These are phyloP conservation scores for Backusella parvicylindrica DNA, from an alignment of 192 early-diverging fungal species.

Conservation along the genomic window DNA sequence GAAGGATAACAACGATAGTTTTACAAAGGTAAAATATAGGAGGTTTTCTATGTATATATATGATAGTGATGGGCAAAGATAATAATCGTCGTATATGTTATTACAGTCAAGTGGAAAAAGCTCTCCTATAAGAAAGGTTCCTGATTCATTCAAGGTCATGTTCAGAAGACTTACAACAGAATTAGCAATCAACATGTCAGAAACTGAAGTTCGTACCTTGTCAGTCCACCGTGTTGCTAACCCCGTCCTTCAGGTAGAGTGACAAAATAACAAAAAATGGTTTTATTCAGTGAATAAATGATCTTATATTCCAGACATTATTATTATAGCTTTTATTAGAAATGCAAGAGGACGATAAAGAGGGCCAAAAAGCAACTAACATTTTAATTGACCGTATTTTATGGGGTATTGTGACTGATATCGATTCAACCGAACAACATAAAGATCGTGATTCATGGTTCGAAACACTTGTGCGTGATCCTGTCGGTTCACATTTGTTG, in stretches of 20 bases:
- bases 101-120: slow-evolving; percentile 13
- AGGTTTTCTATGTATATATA: no score
- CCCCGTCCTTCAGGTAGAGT: slow-evolving; percentile 78
- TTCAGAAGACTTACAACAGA: slow-evolving; percentile 51
- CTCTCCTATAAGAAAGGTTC: slow-evolving; percentile 50
- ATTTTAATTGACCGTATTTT: slow-evolving; percentile 53
- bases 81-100: neutral
- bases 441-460: slow-evolving; percentile 50
- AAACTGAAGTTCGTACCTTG: slow-evolving; percentile 52
- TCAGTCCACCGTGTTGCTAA: slow-evolving; percentile 69
- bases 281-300: no score
- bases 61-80: neutral
- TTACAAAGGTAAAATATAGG: slow-evolving; percentile 12
- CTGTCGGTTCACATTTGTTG: slow-evolving; percentile 77
- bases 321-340: slow-evolving; percentile 30
- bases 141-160: slow-evolving; percentile 56
- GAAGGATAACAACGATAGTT: slow-evolving; percentile 48
- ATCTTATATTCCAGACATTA: no score
- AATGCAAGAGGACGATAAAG: slow-evolving; percentile 31
- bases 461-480: slow-evolving; percentile 58
- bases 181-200: slow-evolving; percentile 44
- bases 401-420: slow-evolving; percentile 51
- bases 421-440: slow-evolving; percentile 35
- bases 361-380: slow-evolving; percentile 38
- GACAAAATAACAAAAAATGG: no score